Percentiles rank a stretch among this genome's conserved stretches.
Conservation (phyloP, 2,329 filamentous ascomycete genomes). For the Scedosporium dehoogii region DNA sequence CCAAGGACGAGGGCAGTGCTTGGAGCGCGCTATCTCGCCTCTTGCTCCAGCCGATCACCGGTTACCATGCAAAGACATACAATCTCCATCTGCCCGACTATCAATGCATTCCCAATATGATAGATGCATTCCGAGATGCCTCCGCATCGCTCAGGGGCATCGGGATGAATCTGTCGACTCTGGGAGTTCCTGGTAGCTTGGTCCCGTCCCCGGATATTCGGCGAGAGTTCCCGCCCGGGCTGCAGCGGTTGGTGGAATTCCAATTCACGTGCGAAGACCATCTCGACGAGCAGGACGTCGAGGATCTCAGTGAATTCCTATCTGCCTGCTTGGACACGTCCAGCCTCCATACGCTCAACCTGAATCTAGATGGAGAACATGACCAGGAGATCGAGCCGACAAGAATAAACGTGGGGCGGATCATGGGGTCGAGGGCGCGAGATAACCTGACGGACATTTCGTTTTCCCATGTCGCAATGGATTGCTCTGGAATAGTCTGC, state of each 20-base stretch:
- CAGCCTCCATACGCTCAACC: not conserved
- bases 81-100: not conserved
- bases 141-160: not conserved
- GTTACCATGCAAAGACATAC: not conserved
- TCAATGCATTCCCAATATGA: not conserved
- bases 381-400: not conserved
- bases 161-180: not conserved
- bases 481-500: not conserved
- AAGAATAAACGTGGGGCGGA: not conserved
- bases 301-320: not conserved
- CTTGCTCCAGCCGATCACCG: not conserved
- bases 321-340: not conserved
- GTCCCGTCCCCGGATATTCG: not conserved
- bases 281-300: not conserved
- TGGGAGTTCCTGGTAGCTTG: not conserved
- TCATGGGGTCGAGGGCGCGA: not conserved
- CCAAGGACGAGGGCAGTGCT: too few relatives aligned
- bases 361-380: not conserved
- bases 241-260: not conserved
- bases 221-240: not conserved
- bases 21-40: too few relatives aligned
- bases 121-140: not conserved
- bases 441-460: not conserved
- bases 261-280: not conserved
- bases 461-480: not conserved